These are phyloP conservation scores for Gloeopeniophorella convolvens DNA, from an alignment of 768 basidiomycete genomes.

Conservation along the genomic window DNA sequence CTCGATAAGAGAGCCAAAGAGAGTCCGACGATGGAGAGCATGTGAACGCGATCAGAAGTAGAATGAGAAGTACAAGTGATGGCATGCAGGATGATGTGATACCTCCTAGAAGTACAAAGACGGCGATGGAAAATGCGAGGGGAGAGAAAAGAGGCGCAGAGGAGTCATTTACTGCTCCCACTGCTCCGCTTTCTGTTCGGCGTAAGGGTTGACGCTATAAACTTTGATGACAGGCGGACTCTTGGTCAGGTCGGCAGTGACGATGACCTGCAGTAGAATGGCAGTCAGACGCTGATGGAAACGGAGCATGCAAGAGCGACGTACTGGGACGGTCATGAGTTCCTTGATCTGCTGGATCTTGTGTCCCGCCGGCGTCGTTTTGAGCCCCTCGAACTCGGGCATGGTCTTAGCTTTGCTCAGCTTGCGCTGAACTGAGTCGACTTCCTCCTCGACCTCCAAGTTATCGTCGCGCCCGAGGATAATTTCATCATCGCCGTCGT, in stretches of 20 bases:
- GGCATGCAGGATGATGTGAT: not conserved
- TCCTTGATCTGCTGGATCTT: constrained; percentile 94
- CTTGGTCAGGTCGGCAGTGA: constrained; percentile 92
- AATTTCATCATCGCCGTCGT: constrained; percentile 76
- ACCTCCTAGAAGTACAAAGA: not conserved
- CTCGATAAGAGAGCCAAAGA: not conserved
- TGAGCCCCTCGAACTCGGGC: constrained; percentile 80
- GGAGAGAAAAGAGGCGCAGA: not conserved
- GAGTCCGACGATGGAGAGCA: constrained; percentile 6
- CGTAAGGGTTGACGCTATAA: constrained; percentile 91
- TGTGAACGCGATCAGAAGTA: not conserved
- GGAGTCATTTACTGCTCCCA: not conserved
- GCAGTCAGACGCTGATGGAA: constrained; percentile 11
- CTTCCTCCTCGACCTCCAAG: constrained; percentile 34
- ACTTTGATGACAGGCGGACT: constrained; percentile 97
- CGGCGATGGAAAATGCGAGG: too few species aligned
- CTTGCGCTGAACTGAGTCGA: constrained; percentile 70
- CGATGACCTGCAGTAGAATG: constrained; percentile 60
- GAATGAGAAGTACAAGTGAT: not conserved
- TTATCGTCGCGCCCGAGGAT: constrained; percentile 57
- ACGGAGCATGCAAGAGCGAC: constrained; percentile 26
- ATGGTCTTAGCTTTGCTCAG: constrained; percentile 69
- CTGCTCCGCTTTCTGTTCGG: constrained; percentile 46
- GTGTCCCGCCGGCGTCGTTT: constrained; percentile 69
- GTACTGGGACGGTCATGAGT: constrained; percentile 86